Conservation (phyloP, 495 filamentous ascomycete genomes). For the Evansstolkia leycettana region DNA sequence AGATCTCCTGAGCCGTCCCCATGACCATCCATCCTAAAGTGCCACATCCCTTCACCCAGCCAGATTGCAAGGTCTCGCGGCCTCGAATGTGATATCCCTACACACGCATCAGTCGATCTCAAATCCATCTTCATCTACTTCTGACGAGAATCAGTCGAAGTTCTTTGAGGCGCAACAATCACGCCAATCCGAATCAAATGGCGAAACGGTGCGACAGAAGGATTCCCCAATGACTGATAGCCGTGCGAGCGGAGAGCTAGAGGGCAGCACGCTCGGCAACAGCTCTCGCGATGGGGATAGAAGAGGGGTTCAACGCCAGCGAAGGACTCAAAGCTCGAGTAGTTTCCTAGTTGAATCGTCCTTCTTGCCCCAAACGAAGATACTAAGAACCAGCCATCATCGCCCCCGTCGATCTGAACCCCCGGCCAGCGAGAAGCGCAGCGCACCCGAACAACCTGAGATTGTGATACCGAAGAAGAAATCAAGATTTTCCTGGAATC, state of each 20-base stretch:
- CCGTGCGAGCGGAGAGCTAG: constrained; percentile 23
- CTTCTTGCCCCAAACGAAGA: constrained; percentile 19
- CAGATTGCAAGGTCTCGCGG: not conserved
- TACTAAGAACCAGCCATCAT: constrained; percentile 14
- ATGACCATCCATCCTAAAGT: not conserved
- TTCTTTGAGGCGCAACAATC: constrained; percentile 2
- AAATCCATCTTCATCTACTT: constrained; percentile 6
- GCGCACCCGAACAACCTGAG: constrained; percentile 19
- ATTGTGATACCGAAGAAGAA: constrained; percentile 24
- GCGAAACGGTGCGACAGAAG: constrained; percentile 7
- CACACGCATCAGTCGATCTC: constrained; percentile 8
- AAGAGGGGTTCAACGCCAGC: constrained; percentile 11
- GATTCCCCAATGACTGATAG: constrained; percentile 19
- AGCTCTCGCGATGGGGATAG: constrained; percentile 27
- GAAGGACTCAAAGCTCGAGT: constrained; percentile 27
- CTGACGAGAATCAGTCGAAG: constrained; percentile 6
- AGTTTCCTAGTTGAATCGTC: constrained; percentile 34
- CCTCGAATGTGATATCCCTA: constrained; percentile 9
- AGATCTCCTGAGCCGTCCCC: constrained; percentile 3
- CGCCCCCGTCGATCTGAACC: constrained; percentile 15
- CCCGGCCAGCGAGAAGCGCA: constrained; percentile 17
- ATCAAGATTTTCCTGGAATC: constrained; percentile 27
- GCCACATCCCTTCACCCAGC: too few species aligned
- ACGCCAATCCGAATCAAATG: constrained; percentile 8
- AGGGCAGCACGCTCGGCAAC: constrained; percentile 28